Evolutionary conservation across 192 early-diverging fungal genomes (phyloP).

Genomic region (Coemansia sp.): DNA sequence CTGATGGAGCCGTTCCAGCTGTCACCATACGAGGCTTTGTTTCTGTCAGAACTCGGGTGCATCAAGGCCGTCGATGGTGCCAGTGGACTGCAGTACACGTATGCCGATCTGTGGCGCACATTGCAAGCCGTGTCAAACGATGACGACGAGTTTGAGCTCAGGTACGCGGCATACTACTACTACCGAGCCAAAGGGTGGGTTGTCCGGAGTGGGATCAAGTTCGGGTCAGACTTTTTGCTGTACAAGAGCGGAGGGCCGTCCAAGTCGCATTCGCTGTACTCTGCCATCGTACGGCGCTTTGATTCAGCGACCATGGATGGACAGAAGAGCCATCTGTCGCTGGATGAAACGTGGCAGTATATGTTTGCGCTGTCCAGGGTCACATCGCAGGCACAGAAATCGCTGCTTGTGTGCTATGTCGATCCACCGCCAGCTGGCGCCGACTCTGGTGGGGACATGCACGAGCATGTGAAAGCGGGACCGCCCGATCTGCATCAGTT

Average conservation of each 20-base stretch:
- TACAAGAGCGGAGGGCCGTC: constrained; percentile 45
- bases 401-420: constrained; percentile 47
- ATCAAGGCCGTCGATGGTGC: constrained; percentile 48
- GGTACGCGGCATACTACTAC: constrained; percentile 81
- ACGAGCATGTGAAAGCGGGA: background rate
- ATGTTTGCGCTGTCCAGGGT: constrained; percentile 41
- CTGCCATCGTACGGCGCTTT: constrained; percentile 24
- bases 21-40: constrained; percentile 72
- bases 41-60: constrained; percentile 62
- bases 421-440: no score
- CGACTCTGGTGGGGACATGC: background rate
- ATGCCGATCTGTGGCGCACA: constrained; percentile 19
- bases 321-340: background rate
- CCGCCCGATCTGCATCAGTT: constrained; percentile 26
- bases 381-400: constrained; percentile 38
- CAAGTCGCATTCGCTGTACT: constrained; percentile 41
- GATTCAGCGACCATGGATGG: background rate
- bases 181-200: constrained; percentile 83
- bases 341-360: constrained; percentile 36
- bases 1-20: constrained; percentile 68
- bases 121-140: constrained; percentile 4
- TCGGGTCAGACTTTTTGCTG: constrained; percentile 70
- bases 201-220: constrained; percentile 80
- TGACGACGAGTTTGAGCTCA: constrained; percentile 55
- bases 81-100: background rate